These are phyloP conservation scores for Phyllosticta citribraziliensis DNA, from an alignment of 2,329 filamentous ascomycete species.

Conservation along the genomic window DNA sequence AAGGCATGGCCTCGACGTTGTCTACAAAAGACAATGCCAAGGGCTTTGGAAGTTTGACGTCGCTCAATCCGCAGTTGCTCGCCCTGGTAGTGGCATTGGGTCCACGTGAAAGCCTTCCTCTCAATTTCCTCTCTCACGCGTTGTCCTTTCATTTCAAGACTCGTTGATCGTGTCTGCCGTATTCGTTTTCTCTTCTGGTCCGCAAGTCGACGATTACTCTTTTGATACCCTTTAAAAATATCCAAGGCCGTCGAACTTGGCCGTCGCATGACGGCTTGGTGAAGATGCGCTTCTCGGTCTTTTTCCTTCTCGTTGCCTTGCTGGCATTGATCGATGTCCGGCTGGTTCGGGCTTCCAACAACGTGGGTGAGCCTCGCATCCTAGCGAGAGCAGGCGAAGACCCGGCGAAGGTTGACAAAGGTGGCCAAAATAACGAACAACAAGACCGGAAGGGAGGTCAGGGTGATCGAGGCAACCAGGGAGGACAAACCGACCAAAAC, in stretches of 20 bases:
- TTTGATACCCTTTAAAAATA: constrained; percentile 12
- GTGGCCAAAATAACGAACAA: constrained; percentile 9
- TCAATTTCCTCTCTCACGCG: constrained; percentile 26
- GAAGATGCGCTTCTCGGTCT: constrained; percentile 28
- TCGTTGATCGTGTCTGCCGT: constrained; percentile 31
- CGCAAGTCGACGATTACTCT: constrained; percentile 29
- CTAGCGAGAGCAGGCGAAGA: neutral
- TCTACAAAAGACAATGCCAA: constrained; percentile 20
- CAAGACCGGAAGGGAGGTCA: constrained; percentile 12
- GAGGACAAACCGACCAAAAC: constrained; percentile 13
- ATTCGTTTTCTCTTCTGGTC: constrained; percentile 19
- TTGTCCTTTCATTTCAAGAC: constrained; percentile 20
- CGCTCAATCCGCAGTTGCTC: neutral
- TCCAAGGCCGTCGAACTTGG: neutral
- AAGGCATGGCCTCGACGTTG: constrained; percentile 9
- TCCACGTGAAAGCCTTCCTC: constrained; percentile 16
- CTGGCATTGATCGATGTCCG: constrained; percentile 5
- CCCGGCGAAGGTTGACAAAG: constrained; percentile 13
- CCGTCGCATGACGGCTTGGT: neutral
- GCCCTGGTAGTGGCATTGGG: neutral
- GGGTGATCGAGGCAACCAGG: constrained; percentile 1
- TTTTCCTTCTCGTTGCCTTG: constrained; percentile 12
- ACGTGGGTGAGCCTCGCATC: neutral
- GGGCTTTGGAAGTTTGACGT: constrained; percentile 15
- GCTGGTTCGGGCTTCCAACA: constrained; percentile 21